Conservation (phyloP, 2,329 filamentous ascomycete genomes). For the Curvularia lunata region DNA sequence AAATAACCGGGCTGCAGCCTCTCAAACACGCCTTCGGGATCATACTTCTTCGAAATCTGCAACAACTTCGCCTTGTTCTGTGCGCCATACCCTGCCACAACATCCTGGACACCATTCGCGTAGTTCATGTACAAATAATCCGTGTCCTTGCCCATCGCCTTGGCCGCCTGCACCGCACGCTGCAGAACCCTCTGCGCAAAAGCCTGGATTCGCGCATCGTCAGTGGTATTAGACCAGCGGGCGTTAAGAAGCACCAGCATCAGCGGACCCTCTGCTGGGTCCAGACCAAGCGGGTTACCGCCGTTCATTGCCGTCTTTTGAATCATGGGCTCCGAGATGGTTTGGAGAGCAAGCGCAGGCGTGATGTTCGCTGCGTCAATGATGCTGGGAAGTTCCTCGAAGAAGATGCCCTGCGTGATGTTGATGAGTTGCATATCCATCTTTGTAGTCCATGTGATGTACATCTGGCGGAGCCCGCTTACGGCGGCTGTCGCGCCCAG, state of each 20-base stretch:
- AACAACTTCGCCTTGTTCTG: constrained; percentile 41
- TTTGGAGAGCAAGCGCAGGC: constrained; percentile 33
- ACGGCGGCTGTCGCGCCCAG: neutral
- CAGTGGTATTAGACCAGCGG: constrained; percentile 30
- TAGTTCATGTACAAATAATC: constrained; percentile 57
- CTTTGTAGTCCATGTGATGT: constrained; percentile 39
- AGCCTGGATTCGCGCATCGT: constrained; percentile 32
- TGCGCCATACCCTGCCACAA: constrained; percentile 52
- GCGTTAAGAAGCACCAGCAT: constrained; percentile 24
- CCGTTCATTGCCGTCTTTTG: constrained; percentile 28
- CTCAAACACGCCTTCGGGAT: constrained; percentile 30
- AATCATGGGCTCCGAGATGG: constrained; percentile 33
- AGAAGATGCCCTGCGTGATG: constrained; percentile 32
- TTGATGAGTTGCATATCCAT: constrained; percentile 29
- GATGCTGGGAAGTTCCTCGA: constrained; percentile 28
- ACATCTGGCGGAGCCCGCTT: constrained; percentile 31
- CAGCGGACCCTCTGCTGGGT: constrained; percentile 27
- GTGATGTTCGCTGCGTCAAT: constrained; percentile 26
- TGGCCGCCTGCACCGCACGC: constrained; percentile 13
- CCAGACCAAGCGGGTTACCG: constrained; percentile 43
- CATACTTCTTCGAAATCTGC: constrained; percentile 26
- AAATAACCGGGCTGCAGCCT: constrained; percentile 31
- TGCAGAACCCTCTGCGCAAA: constrained; percentile 26
- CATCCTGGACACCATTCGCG: constrained; percentile 52
- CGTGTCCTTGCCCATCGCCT: constrained; percentile 10